Percentiles rank a stretch among this genome's conserved stretches.
These are phyloP conservation scores for Pythium graminicola DNA, from an alignment of 352 stramenopile species.

Conservation along the genomic window DNA sequence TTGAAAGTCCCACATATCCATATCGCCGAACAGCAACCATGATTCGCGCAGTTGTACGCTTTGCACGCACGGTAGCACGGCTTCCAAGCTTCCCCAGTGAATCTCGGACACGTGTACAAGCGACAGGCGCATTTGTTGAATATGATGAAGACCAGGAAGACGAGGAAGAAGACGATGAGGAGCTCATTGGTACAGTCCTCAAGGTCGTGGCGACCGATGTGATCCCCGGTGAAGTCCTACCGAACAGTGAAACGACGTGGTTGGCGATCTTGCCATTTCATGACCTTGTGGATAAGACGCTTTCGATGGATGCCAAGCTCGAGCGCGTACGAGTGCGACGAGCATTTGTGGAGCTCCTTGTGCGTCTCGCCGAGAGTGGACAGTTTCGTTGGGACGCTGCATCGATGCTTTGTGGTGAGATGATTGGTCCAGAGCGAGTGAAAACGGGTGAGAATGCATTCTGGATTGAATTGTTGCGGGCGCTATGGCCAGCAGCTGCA, in stretches of 20 bases:
- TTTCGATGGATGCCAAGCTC: not conserved
- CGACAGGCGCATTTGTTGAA: no score
- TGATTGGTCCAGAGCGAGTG: not conserved
- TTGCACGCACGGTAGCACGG: no score
- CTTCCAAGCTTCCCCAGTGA: no score
- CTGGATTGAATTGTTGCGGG: slow-evolving; percentile 6
- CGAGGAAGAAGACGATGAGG: no score
- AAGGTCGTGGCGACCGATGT: slow-evolving; percentile 10
- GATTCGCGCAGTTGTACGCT: no score
- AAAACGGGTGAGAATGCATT: not conserved
- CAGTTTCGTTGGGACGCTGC: not conserved
- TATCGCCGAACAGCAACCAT: no score
- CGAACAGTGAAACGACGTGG: not conserved
- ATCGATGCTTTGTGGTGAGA: slow-evolving; percentile 2
- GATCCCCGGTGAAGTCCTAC: not conserved
- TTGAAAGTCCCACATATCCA: no score
- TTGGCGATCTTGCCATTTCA: slow-evolving; percentile 10
- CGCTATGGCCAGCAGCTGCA: not conserved
- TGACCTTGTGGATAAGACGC: not conserved
- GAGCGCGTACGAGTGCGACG: not conserved
- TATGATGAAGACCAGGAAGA: no score
- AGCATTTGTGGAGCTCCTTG: not conserved
- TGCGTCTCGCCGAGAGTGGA: not conserved
- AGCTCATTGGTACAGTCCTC: no score
- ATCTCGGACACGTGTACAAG: no score